These are phyloP conservation scores for Ophiobolus disseminans DNA, from an alignment of 2,329 filamentous ascomycete genomes.

Conservation along the genomic window DNA sequence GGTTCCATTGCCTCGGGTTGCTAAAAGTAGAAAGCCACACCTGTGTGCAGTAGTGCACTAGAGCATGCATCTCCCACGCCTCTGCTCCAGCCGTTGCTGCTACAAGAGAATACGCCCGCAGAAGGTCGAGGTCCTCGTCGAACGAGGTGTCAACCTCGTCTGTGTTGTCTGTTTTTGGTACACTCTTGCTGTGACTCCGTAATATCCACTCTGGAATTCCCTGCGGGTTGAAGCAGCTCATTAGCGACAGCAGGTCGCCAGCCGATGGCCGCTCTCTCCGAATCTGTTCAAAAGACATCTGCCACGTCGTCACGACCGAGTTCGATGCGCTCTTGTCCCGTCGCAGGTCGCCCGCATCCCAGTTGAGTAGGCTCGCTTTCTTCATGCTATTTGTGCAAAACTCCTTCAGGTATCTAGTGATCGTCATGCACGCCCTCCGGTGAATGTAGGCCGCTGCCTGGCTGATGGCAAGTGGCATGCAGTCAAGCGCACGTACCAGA, in stretches of 20 bases:
- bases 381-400: conserved; percentile 46
- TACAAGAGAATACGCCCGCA: too few species aligned
- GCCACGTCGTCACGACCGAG: conserved; percentile 49
- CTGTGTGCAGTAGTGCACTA: too few species aligned
- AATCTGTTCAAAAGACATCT: conserved; percentile 44
- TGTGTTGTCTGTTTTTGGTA: too few species aligned
- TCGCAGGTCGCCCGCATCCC: conserved; percentile 38
- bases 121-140: too few species aligned
- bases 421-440: conserved; percentile 14
- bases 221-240: conserved; percentile 57
- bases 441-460: conserved; percentile 47
- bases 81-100: too few species aligned
- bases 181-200: too few species aligned
- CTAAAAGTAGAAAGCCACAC: too few species aligned
- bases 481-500: conserved; percentile 12
- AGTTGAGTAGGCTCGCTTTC: conserved; percentile 22
- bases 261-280: conserved; percentile 38
- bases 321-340: conserved; percentile 45
- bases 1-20: too few species aligned
- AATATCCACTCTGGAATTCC: conserved; percentile 52
- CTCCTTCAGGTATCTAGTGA: conserved; percentile 47
- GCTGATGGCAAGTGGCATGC: conserved; percentile 41
- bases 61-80: too few species aligned
- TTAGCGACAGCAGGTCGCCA: conserved; percentile 55
- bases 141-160: too few species aligned